Conservation (phyloP, 2,329 filamentous ascomycete species). For the Fusarium denticulatum region DNA sequence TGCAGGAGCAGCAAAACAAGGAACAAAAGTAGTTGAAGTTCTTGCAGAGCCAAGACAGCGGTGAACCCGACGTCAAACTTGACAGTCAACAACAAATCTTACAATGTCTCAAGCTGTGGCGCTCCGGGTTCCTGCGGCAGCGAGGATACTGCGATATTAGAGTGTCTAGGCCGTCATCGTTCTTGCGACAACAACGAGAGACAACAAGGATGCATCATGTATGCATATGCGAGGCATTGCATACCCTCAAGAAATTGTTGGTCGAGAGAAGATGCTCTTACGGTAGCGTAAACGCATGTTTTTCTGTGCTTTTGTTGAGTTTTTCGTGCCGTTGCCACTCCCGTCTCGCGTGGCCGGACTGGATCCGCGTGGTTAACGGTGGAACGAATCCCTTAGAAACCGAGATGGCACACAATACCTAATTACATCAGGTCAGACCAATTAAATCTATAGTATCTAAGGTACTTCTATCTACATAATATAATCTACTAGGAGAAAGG, state of each 20-base stretch:
- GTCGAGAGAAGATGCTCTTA: conserved; percentile 12
- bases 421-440: no score
- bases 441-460: no score
- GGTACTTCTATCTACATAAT: no score
- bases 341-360: conserved; percentile 27
- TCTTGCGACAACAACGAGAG: conserved; percentile 22
- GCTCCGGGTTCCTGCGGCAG: conserved; percentile 35
- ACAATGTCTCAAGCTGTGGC: conserved; percentile 15
- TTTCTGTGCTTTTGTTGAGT: conserved; percentile 17
- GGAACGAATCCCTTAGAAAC: no score
- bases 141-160: conserved; percentile 16
- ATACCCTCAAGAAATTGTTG: conserved; percentile 2
- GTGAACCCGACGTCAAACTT: background rate
- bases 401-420: no score
- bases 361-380: conserved; percentile 25
- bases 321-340: conserved; percentile 8
- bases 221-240: conserved; percentile 19
- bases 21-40: background rate
- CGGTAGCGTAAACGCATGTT: conserved; percentile 12
- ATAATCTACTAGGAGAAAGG: no score
- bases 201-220: conserved; percentile 17
- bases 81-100: background rate
- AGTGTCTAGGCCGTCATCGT: conserved; percentile 2
- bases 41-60: background rate
- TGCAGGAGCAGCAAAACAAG: background rate